phyloP scores from a whole-genome alignment of 768 basidiomycete genomes.

The Pleurotus ostreatus region DNA sequence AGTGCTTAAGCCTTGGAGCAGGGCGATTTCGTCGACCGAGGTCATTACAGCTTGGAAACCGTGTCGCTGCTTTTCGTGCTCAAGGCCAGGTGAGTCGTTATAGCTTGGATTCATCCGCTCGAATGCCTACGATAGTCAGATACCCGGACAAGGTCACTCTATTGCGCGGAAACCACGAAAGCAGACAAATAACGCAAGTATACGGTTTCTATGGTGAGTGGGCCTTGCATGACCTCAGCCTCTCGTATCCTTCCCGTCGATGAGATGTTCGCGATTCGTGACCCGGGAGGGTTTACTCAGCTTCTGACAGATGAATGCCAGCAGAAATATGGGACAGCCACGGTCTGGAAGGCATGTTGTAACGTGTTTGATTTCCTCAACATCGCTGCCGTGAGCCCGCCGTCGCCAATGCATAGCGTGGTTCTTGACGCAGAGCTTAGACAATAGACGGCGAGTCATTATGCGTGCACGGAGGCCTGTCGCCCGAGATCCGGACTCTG shows the following conservation, averaged over 20 bases:
- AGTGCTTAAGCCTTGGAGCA: slow-evolving; percentile 30
- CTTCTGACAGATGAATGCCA: slow-evolving; percentile 81
- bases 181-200: slow-evolving; percentile 95
- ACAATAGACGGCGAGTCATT: slow-evolving; percentile 91
- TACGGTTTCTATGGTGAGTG: slow-evolving; percentile 92
- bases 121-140: slow-evolving; percentile 30
- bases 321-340: slow-evolving; percentile 93
- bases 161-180: slow-evolving; percentile 94
- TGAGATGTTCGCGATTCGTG: no score
- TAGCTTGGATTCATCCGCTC: neutral
- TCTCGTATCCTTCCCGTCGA: no score
- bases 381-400: slow-evolving; percentile 74
- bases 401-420: no score
- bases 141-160: slow-evolving; percentile 93
- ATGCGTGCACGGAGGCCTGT: slow-evolving; percentile 95
- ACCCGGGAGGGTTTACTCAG: neutral
- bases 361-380: slow-evolving; percentile 95
- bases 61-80: slow-evolving; percentile 84
- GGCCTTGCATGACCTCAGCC: no score
- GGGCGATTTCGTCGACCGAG: slow-evolving; percentile 98
- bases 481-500: slow-evolving; percentile 91
- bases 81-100: slow-evolving; percentile 67
- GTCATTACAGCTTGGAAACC: slow-evolving; percentile 94
- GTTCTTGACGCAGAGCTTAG: no score
- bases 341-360: slow-evolving; percentile 97